Evolutionary conservation across 2,329 filamentous ascomycete species (phyloP), one percentile per base, ranked within the genome.

Genomic region (Coniochaeta ligniaria): DNA sequence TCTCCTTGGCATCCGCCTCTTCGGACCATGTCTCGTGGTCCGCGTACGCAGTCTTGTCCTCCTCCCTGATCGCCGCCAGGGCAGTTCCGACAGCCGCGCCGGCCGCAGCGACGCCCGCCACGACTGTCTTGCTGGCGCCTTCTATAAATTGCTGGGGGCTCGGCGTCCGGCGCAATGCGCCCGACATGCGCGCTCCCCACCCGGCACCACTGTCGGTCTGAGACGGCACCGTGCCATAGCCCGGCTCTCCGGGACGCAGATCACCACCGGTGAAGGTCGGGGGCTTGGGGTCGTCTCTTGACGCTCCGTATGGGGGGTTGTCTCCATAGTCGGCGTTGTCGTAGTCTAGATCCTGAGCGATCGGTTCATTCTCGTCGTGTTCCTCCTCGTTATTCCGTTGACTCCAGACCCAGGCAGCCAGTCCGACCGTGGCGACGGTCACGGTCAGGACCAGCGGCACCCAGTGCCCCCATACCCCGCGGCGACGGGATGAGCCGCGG

Each of bases 1-100:
- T 77, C 66, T 78, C 78, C 69, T 89, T 85, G 57, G 89, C 83
- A 67, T 91, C 88, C 24, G 89, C 91, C 76, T 97, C 93, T 73
- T 97, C 92, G 16, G 89, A 92, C 94, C 94, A 97, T 59, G 91
- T 87, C 71, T 91, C 90, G 74, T 95, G 91, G 73, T 97, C 94
- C 64, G 86, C 87, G 72, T 89, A 95, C 58, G 89, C 89, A 63
- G 85, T 83, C 70, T 86, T 87, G 70, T 93, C 90, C 70, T 96
- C 92, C 72, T 96, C 91, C 60, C 90, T 84, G 65, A 96, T 95
- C 17, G 90, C 88, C 59, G 88, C 88, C 66, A 97, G 78, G 28
- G 92, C 92, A 63, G 89, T 92, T 47, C 92, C 92, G 63, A 96
- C 85, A 56, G 84, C 91, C 20, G 90, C 90, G 16, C 92, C 90